Evolutionary conservation across 495 filamentous ascomycete genomes (phyloP), one percentile per base, ranked within the genome.

Genomic region (Penicillium subrubescens): DNA sequence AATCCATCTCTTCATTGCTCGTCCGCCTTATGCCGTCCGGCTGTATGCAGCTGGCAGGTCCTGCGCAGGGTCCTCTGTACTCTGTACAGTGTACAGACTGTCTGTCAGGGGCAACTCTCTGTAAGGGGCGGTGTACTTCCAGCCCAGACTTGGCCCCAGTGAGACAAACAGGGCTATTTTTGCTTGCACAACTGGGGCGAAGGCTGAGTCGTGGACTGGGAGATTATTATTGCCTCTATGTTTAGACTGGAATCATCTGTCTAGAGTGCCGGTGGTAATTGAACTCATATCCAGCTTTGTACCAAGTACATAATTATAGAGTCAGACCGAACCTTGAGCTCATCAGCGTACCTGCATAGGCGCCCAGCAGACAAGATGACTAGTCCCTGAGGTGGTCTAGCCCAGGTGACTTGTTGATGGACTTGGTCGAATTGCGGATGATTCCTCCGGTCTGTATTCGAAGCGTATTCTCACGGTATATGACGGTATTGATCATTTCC

Each of bases 111-210:
- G 27, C 27, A 44, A 44, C n/a, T 44, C 39, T 19, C 43, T 21
- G 60, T 63, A 63, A 63, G 65, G 60, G 65, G 55, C 59, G 52
- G 37, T 60, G 56, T 58, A 46, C 15, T 39, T 33, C 35, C 35
- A 14, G 25, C 29, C 15, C 15, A 6, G 7, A 43, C 48, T 44
- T 19, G 41, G 43, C 25, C 53, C 23, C 52, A 66, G 19, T 60
- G 65, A 64, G 51, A 64, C 59, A 62, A 33, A 33, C 1, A 54
- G 43, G 29, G n/a, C 27, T 41, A 64, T 46, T 51, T 50, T 34
- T 54, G 46, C 33, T 17, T 37, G 35, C 35, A 34, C 35, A 21
- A 48, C 35, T 44, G 55, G 35, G 55, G 34, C 33, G 19, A 41
- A 57, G 54, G 33, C 54, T 57, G 33, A 43, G 54, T n/a, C 34